These are phyloP conservation scores for Colletotrichum sp. DNA, from an alignment of 2,329 filamentous ascomycete genomes.

Conservation along the genomic window DNA sequence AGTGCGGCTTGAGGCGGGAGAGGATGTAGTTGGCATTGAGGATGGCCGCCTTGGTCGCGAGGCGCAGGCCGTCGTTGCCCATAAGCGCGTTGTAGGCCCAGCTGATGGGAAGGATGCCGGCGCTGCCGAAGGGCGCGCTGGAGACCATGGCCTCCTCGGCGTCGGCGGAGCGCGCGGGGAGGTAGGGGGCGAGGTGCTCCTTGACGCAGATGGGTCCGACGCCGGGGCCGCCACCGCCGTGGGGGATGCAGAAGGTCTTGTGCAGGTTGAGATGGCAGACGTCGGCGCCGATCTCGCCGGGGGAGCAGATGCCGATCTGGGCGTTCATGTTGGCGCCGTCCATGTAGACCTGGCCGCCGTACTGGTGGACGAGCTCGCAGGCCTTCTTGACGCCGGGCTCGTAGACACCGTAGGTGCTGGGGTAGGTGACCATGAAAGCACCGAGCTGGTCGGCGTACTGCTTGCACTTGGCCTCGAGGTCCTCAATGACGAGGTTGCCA, in stretches of 20 bases:
- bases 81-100: constrained; percentile 97
- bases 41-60: constrained; percentile 90
- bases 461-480: constrained; percentile 87
- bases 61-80: constrained; percentile 80
- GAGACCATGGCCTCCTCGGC: constrained; percentile 66
- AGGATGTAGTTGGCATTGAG: constrained; percentile 98
- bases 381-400: constrained; percentile 88
- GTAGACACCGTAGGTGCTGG: constrained; percentile 93
- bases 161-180: constrained; percentile 60
- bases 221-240: constrained; percentile 92
- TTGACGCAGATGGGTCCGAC: constrained; percentile 95
- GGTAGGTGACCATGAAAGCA: constrained; percentile 97
- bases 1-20: constrained; percentile 83
- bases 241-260: constrained; percentile 99
- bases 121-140: constrained; percentile 85
- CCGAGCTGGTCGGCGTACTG: constrained; percentile 85
- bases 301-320: constrained; percentile 93
- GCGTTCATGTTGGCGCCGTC: constrained; percentile 99
- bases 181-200: constrained; percentile 75
- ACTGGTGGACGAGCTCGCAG: constrained; percentile 82
- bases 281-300: constrained; percentile 93
- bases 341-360: constrained; percentile 97
- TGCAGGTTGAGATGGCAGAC: constrained; percentile 97
- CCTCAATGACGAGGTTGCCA: constrained; percentile 86
- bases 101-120: constrained; percentile 90